A percentile compares a stretch with the other conserved stretches of the same genome.
Conservation (phyloP, 2,329 filamentous ascomycete species). For the Apiospora kogelbergensis region DNA sequence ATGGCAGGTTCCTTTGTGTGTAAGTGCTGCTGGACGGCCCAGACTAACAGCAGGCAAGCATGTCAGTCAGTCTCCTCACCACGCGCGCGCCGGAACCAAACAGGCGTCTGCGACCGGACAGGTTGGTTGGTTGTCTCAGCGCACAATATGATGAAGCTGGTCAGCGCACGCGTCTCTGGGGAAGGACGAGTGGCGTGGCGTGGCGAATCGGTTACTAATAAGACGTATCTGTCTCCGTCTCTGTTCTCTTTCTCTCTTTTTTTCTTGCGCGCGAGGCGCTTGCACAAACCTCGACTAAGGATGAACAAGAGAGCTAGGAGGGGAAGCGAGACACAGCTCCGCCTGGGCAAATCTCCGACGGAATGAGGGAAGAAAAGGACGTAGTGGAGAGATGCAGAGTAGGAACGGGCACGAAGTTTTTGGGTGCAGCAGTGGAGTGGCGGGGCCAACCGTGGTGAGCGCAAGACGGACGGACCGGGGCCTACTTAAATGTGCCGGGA, state of each 20-base stretch:
- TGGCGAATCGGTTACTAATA: not conserved
- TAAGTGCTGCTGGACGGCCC: not conserved
- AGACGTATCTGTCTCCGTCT: not conserved
- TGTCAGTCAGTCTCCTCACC: not conserved
- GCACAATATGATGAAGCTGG: not conserved
- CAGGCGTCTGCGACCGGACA: not conserved
- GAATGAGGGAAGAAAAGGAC: constrained; percentile 10
- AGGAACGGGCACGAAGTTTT: constrained; percentile 12
- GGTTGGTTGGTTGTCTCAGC: not conserved
- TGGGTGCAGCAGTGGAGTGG: constrained; percentile 11
- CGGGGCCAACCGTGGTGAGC: constrained; percentile 16
- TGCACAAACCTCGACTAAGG: constrained; percentile 5
- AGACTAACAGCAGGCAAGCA: not conserved
- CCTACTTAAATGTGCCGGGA: constrained; percentile 14
- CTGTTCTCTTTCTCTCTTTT: not conserved
- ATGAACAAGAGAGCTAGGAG: constrained; percentile 1
- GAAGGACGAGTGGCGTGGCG: not conserved
- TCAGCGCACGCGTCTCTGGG: not conserved
- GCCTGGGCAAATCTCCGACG: constrained; percentile 1
- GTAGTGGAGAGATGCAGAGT: constrained; percentile 12
- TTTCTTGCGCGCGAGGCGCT: constrained; percentile 1
- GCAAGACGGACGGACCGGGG: constrained; percentile 10
- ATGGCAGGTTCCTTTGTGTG: not conserved
- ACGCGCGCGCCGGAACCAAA: not conserved
- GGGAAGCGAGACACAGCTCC: not conserved